Conservation (phyloP, 2,329 filamentous ascomycete species). For the Scytalidium lignicola region DNA sequence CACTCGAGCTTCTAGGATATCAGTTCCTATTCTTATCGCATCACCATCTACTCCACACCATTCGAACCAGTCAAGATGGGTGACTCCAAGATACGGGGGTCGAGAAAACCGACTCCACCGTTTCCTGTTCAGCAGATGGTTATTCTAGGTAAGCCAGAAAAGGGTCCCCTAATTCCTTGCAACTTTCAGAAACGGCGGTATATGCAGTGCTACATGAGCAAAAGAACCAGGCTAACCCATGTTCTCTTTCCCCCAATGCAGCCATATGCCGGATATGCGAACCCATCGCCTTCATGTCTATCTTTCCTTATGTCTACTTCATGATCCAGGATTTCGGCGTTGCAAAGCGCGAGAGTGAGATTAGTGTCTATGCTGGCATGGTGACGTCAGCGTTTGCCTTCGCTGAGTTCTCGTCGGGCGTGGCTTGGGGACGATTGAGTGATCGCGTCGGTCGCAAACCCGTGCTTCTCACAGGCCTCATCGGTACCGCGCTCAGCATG, state of each 20-base stretch:
- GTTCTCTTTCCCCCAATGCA: conserved; percentile 29
- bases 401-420: conserved; percentile 87
- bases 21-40: not conserved
- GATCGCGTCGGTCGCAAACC: conserved; percentile 91
- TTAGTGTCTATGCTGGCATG: conserved; percentile 90
- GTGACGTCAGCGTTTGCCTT: conserved; percentile 95
- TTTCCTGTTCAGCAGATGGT: conserved; percentile 44
- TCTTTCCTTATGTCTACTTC: conserved; percentile 97
- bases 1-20: not conserved
- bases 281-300: conserved; percentile 98
- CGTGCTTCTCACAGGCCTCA: conserved; percentile 81
- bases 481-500: conserved; percentile 89
- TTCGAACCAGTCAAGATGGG: conserved; percentile 47
- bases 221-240: not conserved
- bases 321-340: conserved; percentile 93
- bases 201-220: not conserved
- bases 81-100: conserved; percentile 12
- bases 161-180: not conserved
- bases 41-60: conserved; percentile 32
- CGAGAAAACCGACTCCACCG: conserved; percentile 29
- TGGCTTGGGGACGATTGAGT: conserved; percentile 90
- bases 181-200: conserved; percentile 1
- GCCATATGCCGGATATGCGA: conserved; percentile 95
- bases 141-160: conserved; percentile 41
- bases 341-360: conserved; percentile 70